Evolutionary conservation across 2,329 filamentous ascomycete species (phyloP).

Genomic region (Colletotrichum karsti): DNA sequence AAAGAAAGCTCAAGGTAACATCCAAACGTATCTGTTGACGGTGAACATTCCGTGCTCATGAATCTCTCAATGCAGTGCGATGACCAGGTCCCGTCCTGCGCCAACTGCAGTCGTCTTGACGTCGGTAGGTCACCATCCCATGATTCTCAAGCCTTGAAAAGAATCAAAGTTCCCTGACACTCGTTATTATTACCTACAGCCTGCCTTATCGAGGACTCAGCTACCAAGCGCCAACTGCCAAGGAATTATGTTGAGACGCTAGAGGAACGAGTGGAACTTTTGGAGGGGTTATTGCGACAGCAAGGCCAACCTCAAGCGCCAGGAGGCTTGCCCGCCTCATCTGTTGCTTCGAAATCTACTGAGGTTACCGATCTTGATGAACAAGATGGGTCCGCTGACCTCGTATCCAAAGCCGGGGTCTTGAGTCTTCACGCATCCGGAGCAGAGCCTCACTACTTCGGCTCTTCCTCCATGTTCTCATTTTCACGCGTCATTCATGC

Average conservation of each 20-base stretch:
- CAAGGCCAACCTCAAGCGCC: neutral
- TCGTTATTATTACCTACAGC: neutral
- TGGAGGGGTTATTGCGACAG: slow-evolving; percentile 30
- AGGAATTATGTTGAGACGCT: slow-evolving; percentile 40
- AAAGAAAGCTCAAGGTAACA: neutral
- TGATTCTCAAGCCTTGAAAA: no score
- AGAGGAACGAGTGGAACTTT: slow-evolving; percentile 35
- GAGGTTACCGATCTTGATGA: neutral
- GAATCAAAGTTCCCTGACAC: neutral
- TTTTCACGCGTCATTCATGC: slow-evolving; percentile 34
- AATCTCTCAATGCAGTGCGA: no score
- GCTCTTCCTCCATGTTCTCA: slow-evolving; percentile 37
- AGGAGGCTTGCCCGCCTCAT: neutral
- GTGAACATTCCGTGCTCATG: no score
- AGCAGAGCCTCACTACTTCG: slow-evolving; percentile 37
- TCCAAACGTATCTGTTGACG: no score
- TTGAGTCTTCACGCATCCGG: neutral
- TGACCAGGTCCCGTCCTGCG: neutral
- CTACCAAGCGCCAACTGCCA: slow-evolving; percentile 35
- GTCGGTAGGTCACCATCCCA: neutral
- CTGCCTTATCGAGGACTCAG: slow-evolving; percentile 37
- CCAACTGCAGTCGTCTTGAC: neutral
- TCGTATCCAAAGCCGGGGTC: neutral
- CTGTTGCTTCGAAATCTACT: neutral
- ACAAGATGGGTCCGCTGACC: neutral